These are phyloP conservation scores for Polytrichum formosum DNA, from an alignment of 225 moss, liverwort and hornwort genomes.

Conservation along the genomic window DNA sequence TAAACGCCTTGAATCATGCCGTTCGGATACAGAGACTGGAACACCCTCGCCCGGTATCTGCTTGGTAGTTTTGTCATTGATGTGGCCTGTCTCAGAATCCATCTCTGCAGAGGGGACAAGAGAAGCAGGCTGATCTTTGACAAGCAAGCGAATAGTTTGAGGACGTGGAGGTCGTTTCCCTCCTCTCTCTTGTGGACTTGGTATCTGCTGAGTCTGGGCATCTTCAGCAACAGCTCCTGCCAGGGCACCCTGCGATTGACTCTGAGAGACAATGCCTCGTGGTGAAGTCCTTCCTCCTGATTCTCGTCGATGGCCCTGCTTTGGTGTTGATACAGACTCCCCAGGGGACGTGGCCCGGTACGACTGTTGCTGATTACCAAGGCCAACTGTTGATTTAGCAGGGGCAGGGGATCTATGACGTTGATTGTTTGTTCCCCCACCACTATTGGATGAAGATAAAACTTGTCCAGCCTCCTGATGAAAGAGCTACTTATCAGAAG, in stretches of 20 bases:
- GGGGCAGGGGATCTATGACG: slow-evolving; percentile 64
- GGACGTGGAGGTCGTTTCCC: slow-evolving; percentile 98
- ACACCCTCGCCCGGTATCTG: slow-evolving; percentile 48
- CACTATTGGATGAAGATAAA: slow-evolving; percentile 29
- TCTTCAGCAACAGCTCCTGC: slow-evolving; percentile 34
- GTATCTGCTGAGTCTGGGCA: slow-evolving; percentile 42
- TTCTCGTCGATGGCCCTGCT: slow-evolving; percentile 63
- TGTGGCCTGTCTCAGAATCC: slow-evolving; percentile 42
- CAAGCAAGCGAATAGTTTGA: slow-evolving; percentile 71
- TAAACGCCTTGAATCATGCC: slow-evolving; percentile 86
- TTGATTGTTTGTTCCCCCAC: slow-evolving; percentile 33
- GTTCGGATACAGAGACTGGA: slow-evolving; percentile 48
- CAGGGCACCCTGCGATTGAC: slow-evolving; percentile 34
- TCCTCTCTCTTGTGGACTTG: slow-evolving; percentile 55
- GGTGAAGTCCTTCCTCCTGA: slow-evolving; percentile 44
- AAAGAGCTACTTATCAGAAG: slow-evolving; percentile 1
- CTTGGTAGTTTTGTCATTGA: slow-evolving; percentile 61
- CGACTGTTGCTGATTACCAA: slow-evolving; percentile 41
- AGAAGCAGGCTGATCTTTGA: slow-evolving; percentile 70
- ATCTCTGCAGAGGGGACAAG: slow-evolving; percentile 45
- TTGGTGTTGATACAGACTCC: slow-evolving; percentile 37
- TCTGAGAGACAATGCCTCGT: slow-evolving; percentile 42
- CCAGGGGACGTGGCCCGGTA: slow-evolving; percentile 43
- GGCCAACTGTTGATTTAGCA: slow-evolving; percentile 37
- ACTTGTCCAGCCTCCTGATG: slow-evolving; percentile 51